Percentiles rank a stretch among this genome's conserved stretches.
Conservation (phyloP, 2,329 filamentous ascomycete species). For the Alternaria sp. region DNA sequence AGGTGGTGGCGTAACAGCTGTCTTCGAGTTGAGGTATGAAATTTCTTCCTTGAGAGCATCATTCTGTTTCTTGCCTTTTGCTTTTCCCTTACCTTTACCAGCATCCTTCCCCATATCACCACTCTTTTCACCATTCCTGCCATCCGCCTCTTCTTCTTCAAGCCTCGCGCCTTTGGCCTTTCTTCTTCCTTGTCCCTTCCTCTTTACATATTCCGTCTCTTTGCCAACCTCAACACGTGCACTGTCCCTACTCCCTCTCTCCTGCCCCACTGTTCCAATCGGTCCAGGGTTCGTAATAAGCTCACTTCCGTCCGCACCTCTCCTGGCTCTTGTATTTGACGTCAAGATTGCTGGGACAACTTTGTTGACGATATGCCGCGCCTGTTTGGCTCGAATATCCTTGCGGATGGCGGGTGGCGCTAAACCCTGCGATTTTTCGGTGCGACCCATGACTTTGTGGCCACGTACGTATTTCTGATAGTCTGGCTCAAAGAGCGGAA, state of each 20-base stretch:
- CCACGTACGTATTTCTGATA: not conserved
- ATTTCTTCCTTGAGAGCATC: conserved; percentile 22
- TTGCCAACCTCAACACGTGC: conserved; percentile 9
- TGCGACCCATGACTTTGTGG: conserved; percentile 46
- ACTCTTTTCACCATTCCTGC: conserved; percentile 5
- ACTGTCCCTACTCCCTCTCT: not conserved
- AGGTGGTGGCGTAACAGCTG: not conserved
- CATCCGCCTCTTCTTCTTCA: conserved; percentile 14
- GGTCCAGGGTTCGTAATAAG: conserved; percentile 55
- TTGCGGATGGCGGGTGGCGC: conserved; percentile 50
- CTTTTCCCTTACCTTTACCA: conserved; percentile 21
- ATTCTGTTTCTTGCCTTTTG: conserved; percentile 16
- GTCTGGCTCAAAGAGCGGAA: not conserved
- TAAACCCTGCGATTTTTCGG: conserved; percentile 48
- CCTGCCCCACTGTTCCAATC: conserved; percentile 5
- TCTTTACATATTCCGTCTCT: conserved; percentile 39
- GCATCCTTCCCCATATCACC: conserved; percentile 15
- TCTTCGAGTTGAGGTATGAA: conserved; percentile 15
- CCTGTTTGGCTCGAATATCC: conserved; percentile 60
- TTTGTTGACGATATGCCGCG: conserved; percentile 67
- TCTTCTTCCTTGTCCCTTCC: conserved; percentile 46
- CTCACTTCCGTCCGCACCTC: conserved; percentile 63
- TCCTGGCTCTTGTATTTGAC: conserved; percentile 64
- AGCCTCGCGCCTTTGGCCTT: conserved; percentile 31
- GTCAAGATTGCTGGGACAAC: conserved; percentile 65